These are phyloP conservation scores for Cinnamomum micranthum DNA, from an alignment of 164 flowering plant genomes.

Conservation along the genomic window DNA sequence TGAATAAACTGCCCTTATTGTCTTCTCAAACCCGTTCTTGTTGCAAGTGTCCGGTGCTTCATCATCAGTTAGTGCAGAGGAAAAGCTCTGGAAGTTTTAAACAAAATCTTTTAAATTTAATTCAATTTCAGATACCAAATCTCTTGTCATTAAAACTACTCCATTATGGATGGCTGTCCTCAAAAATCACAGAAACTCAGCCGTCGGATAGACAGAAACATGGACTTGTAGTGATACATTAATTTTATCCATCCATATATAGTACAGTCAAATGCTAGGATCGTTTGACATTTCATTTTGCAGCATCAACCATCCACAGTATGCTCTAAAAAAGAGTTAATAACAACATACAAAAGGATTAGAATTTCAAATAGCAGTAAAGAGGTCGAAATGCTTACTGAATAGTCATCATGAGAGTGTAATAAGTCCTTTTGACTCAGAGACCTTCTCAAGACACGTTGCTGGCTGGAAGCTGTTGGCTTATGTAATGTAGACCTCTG, in stretches of 20 bases:
- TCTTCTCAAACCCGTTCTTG: slow-evolving; percentile 53
- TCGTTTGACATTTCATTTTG: too few relatives aligned
- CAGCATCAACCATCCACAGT: too few relatives aligned
- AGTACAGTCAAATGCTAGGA: too few relatives aligned
- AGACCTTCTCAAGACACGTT: slow-evolving; percentile 49
- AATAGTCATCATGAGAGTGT: slow-evolving; percentile 56
- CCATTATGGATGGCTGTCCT: too few relatives aligned
- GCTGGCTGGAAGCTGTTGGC: slow-evolving; percentile 35
- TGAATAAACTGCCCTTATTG: slow-evolving; percentile 60
- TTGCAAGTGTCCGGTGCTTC: slow-evolving; percentile 47
- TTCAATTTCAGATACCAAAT: neutral
- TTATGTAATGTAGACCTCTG: slow-evolving; percentile 27
- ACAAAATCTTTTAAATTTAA: neutral
- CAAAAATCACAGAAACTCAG: too few relatives aligned
- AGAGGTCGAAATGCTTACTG: slow-evolving; percentile 40
- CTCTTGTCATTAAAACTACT: neutral
- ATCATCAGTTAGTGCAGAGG: slow-evolving; percentile 91
- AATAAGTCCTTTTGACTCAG: slow-evolving; percentile 61
- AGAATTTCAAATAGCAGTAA: too few relatives aligned
- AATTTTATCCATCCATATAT: too few relatives aligned
- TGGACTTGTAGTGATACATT: too few relatives aligned
- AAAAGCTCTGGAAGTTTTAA: slow-evolving; percentile 62
- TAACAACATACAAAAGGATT: too few relatives aligned
- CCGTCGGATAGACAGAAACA: too few relatives aligned
- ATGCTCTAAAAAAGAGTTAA: too few relatives aligned